phyloP scores from a whole-genome alignment of 768 basidiomycete species.

The Termitomyces sp. region DNA sequence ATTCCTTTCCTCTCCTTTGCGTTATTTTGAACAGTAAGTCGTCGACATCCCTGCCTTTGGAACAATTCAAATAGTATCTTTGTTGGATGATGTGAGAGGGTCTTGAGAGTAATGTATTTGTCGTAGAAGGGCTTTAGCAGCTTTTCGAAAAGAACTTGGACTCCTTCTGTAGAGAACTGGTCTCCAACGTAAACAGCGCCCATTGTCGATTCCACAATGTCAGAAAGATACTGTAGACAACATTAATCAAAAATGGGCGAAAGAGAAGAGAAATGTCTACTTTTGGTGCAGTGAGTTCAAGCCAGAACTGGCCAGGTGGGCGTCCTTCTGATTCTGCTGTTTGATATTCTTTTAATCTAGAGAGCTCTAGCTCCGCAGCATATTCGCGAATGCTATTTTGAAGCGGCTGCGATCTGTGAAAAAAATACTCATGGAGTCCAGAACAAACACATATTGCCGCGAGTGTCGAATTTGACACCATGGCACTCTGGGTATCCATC shows the following conservation, averaged over 20 bases:
- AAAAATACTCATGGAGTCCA: slow-evolving; percentile 58
- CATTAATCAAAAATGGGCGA: slow-evolving; percentile 1
- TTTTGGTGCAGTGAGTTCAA: slow-evolving; percentile 72
- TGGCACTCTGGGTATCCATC: slow-evolving; percentile 49
- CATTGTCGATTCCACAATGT: slow-evolving; percentile 74
- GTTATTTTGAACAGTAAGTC: slow-evolving; percentile 56
- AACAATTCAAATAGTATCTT: slow-evolving; percentile 69
- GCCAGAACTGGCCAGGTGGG: slow-evolving; percentile 70
- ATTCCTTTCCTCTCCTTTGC: slow-evolving; percentile 11
- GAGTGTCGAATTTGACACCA: slow-evolving; percentile 79
- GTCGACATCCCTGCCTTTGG: slow-evolving; percentile 65
- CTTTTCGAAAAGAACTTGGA: slow-evolving; percentile 59
- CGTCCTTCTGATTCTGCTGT: slow-evolving; percentile 42
- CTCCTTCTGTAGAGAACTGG: slow-evolving; percentile 54
- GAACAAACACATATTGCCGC: slow-evolving; percentile 71
- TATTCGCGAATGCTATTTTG: slow-evolving; percentile 49
- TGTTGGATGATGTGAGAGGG: slow-evolving; percentile 72
- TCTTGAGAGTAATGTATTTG: slow-evolving; percentile 65
- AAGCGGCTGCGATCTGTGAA: slow-evolving; percentile 50
- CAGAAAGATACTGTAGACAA: slow-evolving; percentile 56
- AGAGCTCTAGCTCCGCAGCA: slow-evolving; percentile 36
- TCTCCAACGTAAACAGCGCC: slow-evolving; percentile 80
- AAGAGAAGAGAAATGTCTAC: slow-evolving; percentile 24
- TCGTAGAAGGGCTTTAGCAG: slow-evolving; percentile 76
- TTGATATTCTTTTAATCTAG: slow-evolving; percentile 40